Percentiles rank a stretch among this genome's conserved stretches.
These are phyloP conservation scores for Casuarina cunninghamiana DNA, from an alignment of 306 rosid species.

Conservation along the genomic window DNA sequence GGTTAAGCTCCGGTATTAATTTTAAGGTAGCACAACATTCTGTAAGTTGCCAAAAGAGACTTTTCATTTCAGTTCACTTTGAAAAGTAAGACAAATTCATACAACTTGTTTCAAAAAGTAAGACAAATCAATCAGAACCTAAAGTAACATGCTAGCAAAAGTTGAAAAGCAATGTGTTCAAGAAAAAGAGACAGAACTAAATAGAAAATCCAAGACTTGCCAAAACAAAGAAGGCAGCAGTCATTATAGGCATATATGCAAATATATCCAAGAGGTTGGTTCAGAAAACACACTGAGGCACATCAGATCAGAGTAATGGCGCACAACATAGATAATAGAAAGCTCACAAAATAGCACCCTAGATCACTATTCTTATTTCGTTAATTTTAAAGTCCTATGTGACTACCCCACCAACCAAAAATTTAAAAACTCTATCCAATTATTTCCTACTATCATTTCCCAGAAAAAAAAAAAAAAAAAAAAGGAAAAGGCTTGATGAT, in stretches of 20 bases:
- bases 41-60: background rate
- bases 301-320: background rate
- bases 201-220: background rate
- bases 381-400: background rate
- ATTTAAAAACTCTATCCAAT: background rate
- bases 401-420: background rate
- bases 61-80: background rate
- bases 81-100: background rate
- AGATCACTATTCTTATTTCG: background rate
- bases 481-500: background rate
- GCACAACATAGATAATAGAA: background rate
- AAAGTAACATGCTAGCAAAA: background rate
- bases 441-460: background rate
- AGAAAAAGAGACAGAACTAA: background rate
- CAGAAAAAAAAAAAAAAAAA: background rate
- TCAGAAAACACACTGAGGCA: background rate
- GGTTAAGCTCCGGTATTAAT: background rate
- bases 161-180: background rate
- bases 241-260: background rate
- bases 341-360: background rate
- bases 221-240: background rate
- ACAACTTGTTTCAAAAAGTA: background rate
- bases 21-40: background rate
- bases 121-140: conserved; percentile 1
- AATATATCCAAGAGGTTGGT: background rate